Evolutionary conservation across 2,329 filamentous ascomycete species (phyloP).

Genomic region (Aspergillus spinulosporus): DNA sequence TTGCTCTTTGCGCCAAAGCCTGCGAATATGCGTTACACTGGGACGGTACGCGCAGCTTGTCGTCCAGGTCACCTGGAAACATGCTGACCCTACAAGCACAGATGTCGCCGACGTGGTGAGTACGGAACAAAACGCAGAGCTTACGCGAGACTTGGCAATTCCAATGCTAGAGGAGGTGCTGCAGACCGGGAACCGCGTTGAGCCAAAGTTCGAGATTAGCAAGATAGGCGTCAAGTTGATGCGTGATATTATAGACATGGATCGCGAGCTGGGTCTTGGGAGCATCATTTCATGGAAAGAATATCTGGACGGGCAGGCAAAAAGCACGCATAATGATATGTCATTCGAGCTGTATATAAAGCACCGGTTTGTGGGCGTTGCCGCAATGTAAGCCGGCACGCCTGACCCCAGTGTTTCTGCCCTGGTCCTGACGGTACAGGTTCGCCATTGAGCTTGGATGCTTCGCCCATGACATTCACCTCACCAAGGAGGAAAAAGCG

Average conservation of each 20-base stretch:
- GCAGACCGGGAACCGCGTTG: neutral
- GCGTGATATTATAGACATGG: neutral
- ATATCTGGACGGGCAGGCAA: neutral
- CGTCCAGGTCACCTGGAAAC: no score
- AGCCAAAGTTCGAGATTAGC: neutral
- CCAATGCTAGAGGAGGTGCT: neutral
- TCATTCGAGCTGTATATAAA: neutral
- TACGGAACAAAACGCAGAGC: neutral
- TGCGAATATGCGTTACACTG: conserved; percentile 2
- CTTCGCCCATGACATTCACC: neutral
- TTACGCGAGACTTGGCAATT: neutral
- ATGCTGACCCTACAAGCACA: neutral
- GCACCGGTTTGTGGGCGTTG: neutral
- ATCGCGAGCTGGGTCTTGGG: neutral
- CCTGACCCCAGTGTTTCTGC: neutral
- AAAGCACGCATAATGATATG: neutral
- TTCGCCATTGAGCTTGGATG: neutral
- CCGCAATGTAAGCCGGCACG: neutral
- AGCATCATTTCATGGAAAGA: neutral
- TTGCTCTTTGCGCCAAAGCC: neutral
- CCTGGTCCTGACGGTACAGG: neutral
- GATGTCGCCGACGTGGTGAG: neutral
- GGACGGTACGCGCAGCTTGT: neutral
- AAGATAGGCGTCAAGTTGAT: neutral
- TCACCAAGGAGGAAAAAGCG: neutral